Percentiles rank a stretch among this genome's conserved stretches.
Conservation (phyloP, 352 stramenopile species). For the Globisporangium alternatum region DNA sequence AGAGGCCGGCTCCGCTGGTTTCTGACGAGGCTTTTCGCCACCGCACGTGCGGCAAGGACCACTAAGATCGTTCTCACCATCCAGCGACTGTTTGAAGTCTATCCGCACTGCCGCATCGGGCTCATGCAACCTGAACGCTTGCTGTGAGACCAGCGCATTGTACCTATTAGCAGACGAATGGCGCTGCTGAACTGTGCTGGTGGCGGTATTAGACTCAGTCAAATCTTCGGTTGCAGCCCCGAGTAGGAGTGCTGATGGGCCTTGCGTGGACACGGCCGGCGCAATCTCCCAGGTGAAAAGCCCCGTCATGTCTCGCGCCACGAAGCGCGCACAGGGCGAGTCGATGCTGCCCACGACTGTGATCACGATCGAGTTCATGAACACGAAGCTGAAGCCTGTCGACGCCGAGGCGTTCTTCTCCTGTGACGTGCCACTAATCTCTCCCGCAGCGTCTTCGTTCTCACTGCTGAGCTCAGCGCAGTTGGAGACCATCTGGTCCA, state of each 20-base stretch:
- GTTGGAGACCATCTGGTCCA: slow-evolving; percentile 83
- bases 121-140: slow-evolving; percentile 39
- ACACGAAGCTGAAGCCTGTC: slow-evolving; percentile 77
- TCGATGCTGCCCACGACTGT: slow-evolving; percentile 81
- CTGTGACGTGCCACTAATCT: slow-evolving; percentile 15
- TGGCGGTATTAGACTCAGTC: background rate
- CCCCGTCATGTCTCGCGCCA: slow-evolving; percentile 83
- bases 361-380: slow-evolving; percentile 87
- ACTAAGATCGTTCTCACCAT: slow-evolving; percentile 24
- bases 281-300: slow-evolving; percentile 85
- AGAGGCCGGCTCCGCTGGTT: background rate
- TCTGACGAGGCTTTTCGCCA: slow-evolving; percentile 42
- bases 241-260: background rate
- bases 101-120: slow-evolving; percentile 54
- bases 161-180: background rate
- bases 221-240: background rate
- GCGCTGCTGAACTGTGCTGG: background rate
- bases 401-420: slow-evolving; percentile 24
- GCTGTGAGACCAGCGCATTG: slow-evolving; percentile 12
- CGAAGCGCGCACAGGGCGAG: slow-evolving; percentile 68
- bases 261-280: slow-evolving; percentile 22
- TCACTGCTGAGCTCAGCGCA: slow-evolving; percentile 68
- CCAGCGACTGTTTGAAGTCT: slow-evolving; percentile 44
- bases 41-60: slow-evolving; percentile 49
- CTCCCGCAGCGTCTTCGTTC: slow-evolving; percentile 23